phyloP scores from a whole-genome alignment of 2,329 filamentous ascomycete genomes.

The Stagonosporopsis chrysanthemi region DNA sequence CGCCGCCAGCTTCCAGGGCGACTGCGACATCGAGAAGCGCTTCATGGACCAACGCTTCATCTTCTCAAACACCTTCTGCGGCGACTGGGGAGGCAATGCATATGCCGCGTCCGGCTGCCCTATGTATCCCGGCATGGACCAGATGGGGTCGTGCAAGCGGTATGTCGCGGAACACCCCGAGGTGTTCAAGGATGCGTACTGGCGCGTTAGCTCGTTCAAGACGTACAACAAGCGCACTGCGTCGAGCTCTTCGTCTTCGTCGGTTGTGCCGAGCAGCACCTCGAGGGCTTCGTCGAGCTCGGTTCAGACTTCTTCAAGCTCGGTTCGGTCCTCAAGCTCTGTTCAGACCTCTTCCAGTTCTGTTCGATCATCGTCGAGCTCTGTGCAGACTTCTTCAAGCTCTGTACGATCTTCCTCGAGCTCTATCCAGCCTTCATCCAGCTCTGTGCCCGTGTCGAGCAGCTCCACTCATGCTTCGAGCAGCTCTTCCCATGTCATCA shows the following conservation, averaged over 20 bases:
- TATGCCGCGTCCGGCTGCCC: conserved; percentile 68
- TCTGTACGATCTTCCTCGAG: background rate
- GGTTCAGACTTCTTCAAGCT: background rate
- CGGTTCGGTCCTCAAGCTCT: background rate
- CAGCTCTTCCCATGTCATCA: conserved; percentile 1
- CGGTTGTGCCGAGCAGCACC: conserved; percentile 17
- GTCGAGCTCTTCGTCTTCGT: conserved; percentile 22
- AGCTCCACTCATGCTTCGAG: background rate
- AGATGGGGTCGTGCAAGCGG: conserved; percentile 63
- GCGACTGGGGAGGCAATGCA: conserved; percentile 79
- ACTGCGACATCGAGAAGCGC: conserved; percentile 73
- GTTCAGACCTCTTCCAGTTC: background rate
- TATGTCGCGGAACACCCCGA: conserved; percentile 74
- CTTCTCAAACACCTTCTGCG: conserved; percentile 86
- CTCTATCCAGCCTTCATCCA: conserved; percentile 2
- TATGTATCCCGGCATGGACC: conserved; percentile 23
- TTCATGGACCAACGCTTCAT: conserved; percentile 78
- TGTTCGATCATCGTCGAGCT: background rate
- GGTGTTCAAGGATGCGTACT: conserved; percentile 76
- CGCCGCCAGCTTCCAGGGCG: conserved; percentile 70
- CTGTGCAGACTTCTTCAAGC: background rate
- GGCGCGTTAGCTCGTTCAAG: conserved; percentile 63
- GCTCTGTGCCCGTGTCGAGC: background rate
- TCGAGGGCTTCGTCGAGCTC: conserved; percentile 3
- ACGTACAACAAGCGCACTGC: conserved; percentile 26